Evolutionary conservation across 768 basidiomycete species (phyloP).

Genomic region (Fomitopsis pulvina): DNA sequence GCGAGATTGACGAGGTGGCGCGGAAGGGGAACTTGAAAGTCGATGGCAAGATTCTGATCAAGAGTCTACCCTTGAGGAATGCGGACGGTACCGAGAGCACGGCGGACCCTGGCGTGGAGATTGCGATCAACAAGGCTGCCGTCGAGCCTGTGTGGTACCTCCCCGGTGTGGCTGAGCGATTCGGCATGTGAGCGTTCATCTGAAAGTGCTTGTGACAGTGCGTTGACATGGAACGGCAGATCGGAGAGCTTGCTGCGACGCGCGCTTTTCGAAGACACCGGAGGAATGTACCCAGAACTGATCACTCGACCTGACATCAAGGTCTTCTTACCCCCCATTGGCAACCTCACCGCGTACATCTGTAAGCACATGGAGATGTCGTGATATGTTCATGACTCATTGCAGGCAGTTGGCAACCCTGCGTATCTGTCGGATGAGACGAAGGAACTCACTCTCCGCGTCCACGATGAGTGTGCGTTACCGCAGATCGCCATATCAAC

Average conservation of each 20-base stretch:
- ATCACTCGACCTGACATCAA: slow-evolving; percentile 95
- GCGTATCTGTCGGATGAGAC: slow-evolving; percentile 66
- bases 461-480: slow-evolving; percentile 85
- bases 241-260: slow-evolving; percentile 81
- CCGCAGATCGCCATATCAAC: neutral
- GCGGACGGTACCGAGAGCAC: slow-evolving; percentile 53
- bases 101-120: slow-evolving; percentile 75
- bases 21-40: slow-evolving; percentile 63
- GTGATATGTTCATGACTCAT: neutral
- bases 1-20: slow-evolving; percentile 82
- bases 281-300: slow-evolving; percentile 93
- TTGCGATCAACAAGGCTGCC: slow-evolving; percentile 86
- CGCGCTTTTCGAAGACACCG: slow-evolving; percentile 94
- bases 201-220: neutral
- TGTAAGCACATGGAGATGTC: slow-evolving; percentile 37
- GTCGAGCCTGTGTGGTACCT: slow-evolving; percentile 97
- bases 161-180: slow-evolving; percentile 90
- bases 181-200: slow-evolving; percentile 65
- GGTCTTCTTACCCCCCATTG: slow-evolving; percentile 93
- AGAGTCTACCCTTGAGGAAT: slow-evolving; percentile 56
- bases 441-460: slow-evolving; percentile 80
- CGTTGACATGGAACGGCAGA: slow-evolving; percentile 28
- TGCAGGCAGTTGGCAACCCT: slow-evolving; percentile 67
- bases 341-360: slow-evolving; percentile 86
- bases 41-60: slow-evolving; percentile 80